phyloP scores from a whole-genome alignment of 176 grass and related monocot genomes.

The Leersia perrieri region DNA sequence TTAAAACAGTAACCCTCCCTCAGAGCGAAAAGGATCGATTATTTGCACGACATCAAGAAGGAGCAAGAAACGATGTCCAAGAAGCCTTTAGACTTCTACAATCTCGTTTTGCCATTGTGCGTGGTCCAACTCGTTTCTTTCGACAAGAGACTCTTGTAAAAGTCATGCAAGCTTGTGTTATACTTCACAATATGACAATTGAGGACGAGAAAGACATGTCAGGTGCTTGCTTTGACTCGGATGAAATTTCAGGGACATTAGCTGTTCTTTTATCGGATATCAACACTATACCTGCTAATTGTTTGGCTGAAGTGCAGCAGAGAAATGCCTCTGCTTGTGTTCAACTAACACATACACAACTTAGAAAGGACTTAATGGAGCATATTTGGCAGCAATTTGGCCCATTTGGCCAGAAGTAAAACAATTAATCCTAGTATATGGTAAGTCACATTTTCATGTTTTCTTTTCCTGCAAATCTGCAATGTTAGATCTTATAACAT shows the following conservation, averaged over 20 bases:
- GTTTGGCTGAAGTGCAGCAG: constrained; percentile 12
- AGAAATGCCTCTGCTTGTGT: constrained; percentile 19
- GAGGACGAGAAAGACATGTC: constrained; percentile 44
- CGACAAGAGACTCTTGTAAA: constrained; percentile 21
- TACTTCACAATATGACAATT: constrained; percentile 40
- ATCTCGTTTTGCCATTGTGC: constrained; percentile 34
- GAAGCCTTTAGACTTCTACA: neutral
- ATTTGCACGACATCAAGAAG: constrained; percentile 15
- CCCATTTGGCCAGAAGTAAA: constrained; percentile 27
- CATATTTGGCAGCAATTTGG: constrained; percentile 43
- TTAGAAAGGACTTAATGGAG: constrained; percentile 26
- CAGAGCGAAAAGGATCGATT: constrained; percentile 33
- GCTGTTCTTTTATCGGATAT: constrained; percentile 9
- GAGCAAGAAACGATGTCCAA: constrained; percentile 17
- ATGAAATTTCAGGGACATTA: neutral
- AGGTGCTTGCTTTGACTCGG: constrained; percentile 25
- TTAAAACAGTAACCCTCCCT: constrained; percentile 29
- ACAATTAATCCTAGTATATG: neutral
- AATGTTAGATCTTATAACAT: neutral
- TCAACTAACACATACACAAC: constrained; percentile 17
- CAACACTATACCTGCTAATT: neutral
- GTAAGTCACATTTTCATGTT: neutral
- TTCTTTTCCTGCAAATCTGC: neutral
- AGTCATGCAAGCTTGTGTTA: constrained; percentile 36
- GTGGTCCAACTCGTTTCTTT: constrained; percentile 16